Conservation (phyloP, 139 green algal genomes). For the Diplosphaera chodatii region DNA sequence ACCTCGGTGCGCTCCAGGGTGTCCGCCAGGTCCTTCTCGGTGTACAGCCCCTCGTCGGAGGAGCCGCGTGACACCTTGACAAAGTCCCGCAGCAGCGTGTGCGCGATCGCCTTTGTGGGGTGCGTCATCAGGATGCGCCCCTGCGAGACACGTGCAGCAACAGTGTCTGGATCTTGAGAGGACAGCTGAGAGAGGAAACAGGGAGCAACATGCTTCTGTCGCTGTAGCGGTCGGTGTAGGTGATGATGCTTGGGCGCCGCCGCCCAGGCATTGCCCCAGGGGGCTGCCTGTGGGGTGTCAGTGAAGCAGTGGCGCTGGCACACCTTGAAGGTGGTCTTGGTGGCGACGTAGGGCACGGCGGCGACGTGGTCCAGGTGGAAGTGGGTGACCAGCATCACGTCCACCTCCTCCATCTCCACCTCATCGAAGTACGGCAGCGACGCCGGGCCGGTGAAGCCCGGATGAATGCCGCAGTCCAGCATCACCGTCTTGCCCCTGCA, state of each 20-base stretch:
- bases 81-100: conserved; percentile 87
- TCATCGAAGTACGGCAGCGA: conserved; percentile 90
- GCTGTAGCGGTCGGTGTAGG: too few relatives aligned
- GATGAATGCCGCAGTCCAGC: conserved; percentile 97
- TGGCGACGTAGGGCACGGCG: conserved; percentile 86
- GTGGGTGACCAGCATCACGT: conserved; percentile 94
- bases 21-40: conserved; percentile 74
- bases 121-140: conserved; percentile 98
- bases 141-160: conserved; percentile 20
- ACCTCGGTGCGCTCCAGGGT: conserved; percentile 87
- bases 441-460: conserved; percentile 71
- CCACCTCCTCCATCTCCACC: conserved; percentile 72
- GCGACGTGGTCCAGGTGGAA: conserved; percentile 98
- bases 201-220: too few relatives aligned
- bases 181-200: too few relatives aligned
- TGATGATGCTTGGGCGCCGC: too few relatives aligned
- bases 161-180: too few relatives aligned
- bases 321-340: conserved; percentile 83
- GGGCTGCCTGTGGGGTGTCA: too few relatives aligned
- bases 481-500: conserved; percentile 81
- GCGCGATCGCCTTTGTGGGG: conserved; percentile 93
- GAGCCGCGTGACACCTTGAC: conserved; percentile 57
- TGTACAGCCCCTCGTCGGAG: conserved; percentile 71
- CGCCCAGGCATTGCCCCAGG: too few relatives aligned
- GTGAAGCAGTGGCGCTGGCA: too few relatives aligned